Evolutionary conservation across 2,329 filamentous ascomycete genomes (phyloP), one percentile per base, ranked within the genome.

Genomic region (Graphilbum fragrans): DNA sequence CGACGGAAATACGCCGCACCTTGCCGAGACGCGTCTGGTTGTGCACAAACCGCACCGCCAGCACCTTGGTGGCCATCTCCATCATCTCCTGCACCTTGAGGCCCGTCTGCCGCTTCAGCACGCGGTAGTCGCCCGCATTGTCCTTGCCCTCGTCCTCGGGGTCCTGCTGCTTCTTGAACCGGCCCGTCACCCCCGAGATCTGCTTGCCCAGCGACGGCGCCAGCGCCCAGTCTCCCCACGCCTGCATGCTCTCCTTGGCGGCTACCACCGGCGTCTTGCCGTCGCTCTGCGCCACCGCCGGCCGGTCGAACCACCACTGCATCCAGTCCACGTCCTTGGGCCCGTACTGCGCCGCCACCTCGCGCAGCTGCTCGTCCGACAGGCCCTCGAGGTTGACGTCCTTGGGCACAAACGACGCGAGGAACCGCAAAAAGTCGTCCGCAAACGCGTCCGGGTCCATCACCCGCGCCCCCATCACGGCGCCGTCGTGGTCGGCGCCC

Each of bases 11-110:
- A 59, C 81, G 85, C 51, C 73, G 72, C 45, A 98, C 81, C 71
- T 96, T 98, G 58, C 92, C 92, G 63, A 98, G 77, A 67, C 90
- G 84, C 19, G 92, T 96, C 71, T 96, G 90, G 64, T 98, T 96
- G 49, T 76, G 69, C 45, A 98, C 92, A 33, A 64, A 62, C 55
- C 90, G 84, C 5, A 57, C 56, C 37, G 94, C 82, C 37, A 98
- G 64, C 37, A 72, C 69, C 70, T 93, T 94, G 49, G 74, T 65
- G 44, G 74, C 68, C 45, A 94, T 57, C 5, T 55, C 50, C 37
- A 69, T 49, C 50, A 80, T 70, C 20, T 78, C 61, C 39, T 55
- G 50, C 43, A 78, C 61, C 17, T 51, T 64, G 58, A 79, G 57
- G 49, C 74, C 73, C 38, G 72, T 77, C 47, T 68, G 59, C 49